A percentile compares a stretch with the other conserved stretches of the same genome.
Evolutionary conservation across 768 basidiomycete genomes (phyloP).

Genomic region (Suillus subaureus): DNA sequence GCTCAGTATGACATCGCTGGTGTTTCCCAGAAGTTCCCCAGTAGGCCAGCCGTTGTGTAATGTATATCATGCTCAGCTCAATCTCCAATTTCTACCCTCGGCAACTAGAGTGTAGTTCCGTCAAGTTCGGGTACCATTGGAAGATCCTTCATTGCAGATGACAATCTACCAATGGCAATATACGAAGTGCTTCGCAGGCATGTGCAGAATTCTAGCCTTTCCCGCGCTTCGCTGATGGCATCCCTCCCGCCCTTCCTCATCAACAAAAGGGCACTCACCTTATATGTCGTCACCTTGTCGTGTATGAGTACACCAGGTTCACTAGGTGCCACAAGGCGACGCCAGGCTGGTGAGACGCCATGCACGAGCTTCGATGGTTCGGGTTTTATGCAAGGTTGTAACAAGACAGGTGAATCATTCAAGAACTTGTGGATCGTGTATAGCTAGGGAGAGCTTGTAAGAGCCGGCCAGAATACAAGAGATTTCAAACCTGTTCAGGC

Average conservation of each 20-base stretch:
- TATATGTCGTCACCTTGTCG: neutral
- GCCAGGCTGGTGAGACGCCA: neutral
- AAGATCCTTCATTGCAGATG: too few relatives aligned
- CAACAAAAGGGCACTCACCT: conserved; percentile 5
- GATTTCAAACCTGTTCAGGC: neutral
- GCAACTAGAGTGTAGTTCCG: too few relatives aligned
- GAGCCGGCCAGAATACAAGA: neutral
- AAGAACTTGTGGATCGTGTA: neutral
- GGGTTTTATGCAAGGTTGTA: neutral
- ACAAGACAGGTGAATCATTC: neutral
- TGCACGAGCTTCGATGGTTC: neutral
- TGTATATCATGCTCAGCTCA: too few relatives aligned
- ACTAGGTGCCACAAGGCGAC: neutral
- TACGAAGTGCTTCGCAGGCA: too few relatives aligned
- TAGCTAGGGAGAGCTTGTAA: neutral
- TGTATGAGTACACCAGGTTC: neutral
- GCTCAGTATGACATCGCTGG: too few relatives aligned
- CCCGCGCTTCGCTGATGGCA: too few relatives aligned
- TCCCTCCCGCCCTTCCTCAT: neutral
- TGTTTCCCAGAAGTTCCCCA: too few relatives aligned
- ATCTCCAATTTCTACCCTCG: too few relatives aligned
- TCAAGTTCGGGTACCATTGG: too few relatives aligned
- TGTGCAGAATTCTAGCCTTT: too few relatives aligned
- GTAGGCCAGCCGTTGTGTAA: too few relatives aligned
- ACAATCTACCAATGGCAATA: too few relatives aligned